phyloP scores from a whole-genome alignment of 768 basidiomycete genomes.

The Mycena floridula region DNA sequence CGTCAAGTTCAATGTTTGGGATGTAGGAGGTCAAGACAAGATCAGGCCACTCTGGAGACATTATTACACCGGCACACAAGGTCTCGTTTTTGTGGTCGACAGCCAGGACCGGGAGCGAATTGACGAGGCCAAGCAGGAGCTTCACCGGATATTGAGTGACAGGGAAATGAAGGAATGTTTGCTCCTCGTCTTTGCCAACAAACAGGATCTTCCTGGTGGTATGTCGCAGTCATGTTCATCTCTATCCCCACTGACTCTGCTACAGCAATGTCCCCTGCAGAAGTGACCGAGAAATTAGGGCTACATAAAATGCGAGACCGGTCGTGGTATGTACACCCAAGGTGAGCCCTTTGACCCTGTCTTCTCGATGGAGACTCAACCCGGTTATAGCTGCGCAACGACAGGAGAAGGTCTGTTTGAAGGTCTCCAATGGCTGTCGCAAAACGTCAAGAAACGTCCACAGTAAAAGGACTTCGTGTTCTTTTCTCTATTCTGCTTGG shows the following conservation, averaged over 20 bases:
- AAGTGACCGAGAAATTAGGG: constrained; percentile 95
- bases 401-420: constrained; percentile 97
- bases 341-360: constrained; percentile 46
- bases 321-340: constrained; percentile 99
- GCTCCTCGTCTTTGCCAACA: constrained; percentile 97
- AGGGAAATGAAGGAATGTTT: constrained; percentile 98
- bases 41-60: constrained; percentile 98
- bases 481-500: background rate
- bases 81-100: constrained; percentile 97
- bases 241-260: background rate
- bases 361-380: no score
- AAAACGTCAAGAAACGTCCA: constrained; percentile 93
- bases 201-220: constrained; percentile 98
- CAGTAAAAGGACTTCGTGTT: constrained; percentile 34
- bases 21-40: constrained; percentile 99
- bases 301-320: constrained; percentile 94
- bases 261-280: constrained; percentile 96
- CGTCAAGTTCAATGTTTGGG: constrained; percentile 93
- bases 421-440: constrained; percentile 94
- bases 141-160: constrained; percentile 93
- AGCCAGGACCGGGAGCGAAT: constrained; percentile 93
- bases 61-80: constrained; percentile 98
- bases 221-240: background rate
- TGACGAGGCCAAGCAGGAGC: constrained; percentile 93
- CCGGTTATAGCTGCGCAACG: constrained; percentile 80